Conservation (phyloP, 2,329 filamentous ascomycete species). For the Epichloe typhina region DNA sequence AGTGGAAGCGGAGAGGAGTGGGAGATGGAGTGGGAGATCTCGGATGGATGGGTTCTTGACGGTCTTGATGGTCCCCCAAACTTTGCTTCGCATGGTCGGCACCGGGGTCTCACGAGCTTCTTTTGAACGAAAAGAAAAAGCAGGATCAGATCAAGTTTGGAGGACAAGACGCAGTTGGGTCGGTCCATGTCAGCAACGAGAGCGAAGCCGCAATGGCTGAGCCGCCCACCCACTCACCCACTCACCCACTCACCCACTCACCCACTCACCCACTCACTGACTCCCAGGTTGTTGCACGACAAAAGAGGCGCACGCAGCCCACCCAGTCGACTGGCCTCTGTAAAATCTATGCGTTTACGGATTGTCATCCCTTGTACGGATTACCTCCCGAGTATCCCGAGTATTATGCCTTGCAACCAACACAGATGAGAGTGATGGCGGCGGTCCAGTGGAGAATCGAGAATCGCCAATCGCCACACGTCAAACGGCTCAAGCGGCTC, state of each 20-base stretch:
- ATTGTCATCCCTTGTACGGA: too few relatives aligned
- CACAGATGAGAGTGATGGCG: too few relatives aligned
- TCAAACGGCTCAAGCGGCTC: too few relatives aligned
- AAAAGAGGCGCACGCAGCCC: neutral
- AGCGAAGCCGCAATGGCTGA: slow-evolving; percentile 1
- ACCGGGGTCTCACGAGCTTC: neutral
- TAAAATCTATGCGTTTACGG: too few relatives aligned
- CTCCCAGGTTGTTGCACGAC: neutral
- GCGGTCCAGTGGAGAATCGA: too few relatives aligned
- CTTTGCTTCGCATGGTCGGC: neutral
- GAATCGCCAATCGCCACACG: too few relatives aligned
- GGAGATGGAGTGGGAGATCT: neutral
- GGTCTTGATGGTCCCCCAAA: neutral
- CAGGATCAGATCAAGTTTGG: neutral
- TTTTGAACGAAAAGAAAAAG: neutral
- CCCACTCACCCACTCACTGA: neutral
- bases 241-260: neutral
- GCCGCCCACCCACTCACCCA: neutral
- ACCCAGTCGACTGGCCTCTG: too few relatives aligned
- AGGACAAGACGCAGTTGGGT: neutral
- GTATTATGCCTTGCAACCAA: too few relatives aligned
- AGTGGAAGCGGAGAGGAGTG: neutral
- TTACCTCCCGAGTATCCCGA: too few relatives aligned
- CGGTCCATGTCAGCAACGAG: neutral
- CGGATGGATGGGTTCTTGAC: neutral